Base-by-base conservation (phyloP, 2,329 filamentous ascomycete genomes). In the Colletotrichum sp. region DNA sequence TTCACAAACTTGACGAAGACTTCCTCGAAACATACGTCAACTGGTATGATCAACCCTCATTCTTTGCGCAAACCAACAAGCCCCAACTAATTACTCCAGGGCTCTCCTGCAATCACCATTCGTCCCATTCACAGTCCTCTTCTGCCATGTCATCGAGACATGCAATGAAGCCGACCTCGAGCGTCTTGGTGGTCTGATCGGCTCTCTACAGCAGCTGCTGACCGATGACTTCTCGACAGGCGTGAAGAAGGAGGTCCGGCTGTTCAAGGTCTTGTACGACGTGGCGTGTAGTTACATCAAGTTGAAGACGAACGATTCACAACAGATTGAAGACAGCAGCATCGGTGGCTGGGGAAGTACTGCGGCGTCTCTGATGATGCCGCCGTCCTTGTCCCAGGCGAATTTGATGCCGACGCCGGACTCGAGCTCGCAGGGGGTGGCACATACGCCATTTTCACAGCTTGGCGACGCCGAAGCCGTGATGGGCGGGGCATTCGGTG, bases 151-250 rank as follows among this genome's bases (percentile, higher is more conserved):
- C 24, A 79, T 81, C 55, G 84, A 87, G 69, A 84, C 85, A 0
- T 84, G 83, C n/a, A 83, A 87, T n/a, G 73, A 80, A 24, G 79
- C 80, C 4, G 88, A 90, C 68, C 84, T 90, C 3, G 68, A 80
- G 9, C 83, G 66, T 21, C 48, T 80, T 0, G 69, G 71, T 12
- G 24, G 34, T 13, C 36, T 80, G 2, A 74, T 80, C 18, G 75
- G 77, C 7, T 77, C 74, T 0, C 60, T 80, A 5, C 72, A 80
- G 28, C 64, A 59, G 1, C 32, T 71, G 2, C 59, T 77, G 0
- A 39, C 67, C 60, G 30, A 77, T 60, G 10, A 43, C 34, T 13
- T 71, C 55, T 48, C 70, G 6, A 43, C 36, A 7, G 63, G 48
- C 15, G 66, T 78, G 16, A 65, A 73, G n/a, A 77, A 75, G 13